Evolutionary conservation across 2,329 filamentous ascomycete species (phyloP).

Genomic region (Rhynchosporium agropyri): DNA sequence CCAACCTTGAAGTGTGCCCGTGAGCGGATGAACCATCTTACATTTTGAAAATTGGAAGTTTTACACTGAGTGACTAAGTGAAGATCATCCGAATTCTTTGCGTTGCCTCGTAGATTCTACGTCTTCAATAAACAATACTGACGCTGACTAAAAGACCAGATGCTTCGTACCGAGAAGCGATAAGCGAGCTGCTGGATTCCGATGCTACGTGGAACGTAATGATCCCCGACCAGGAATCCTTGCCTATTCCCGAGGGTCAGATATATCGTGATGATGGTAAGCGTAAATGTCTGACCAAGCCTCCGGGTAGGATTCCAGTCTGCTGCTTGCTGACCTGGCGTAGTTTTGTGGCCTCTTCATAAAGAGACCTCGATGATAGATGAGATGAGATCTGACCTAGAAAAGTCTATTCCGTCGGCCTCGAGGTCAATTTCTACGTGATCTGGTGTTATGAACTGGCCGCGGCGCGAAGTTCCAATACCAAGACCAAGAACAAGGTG

Average conservation of each 20-base stretch:
- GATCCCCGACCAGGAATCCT: constrained; percentile 94
- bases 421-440: too few relatives aligned
- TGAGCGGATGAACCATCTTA: too few relatives aligned
- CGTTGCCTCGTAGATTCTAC: not conserved
- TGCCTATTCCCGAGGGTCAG: constrained; percentile 80
- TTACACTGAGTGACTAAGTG: not conserved
- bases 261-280: constrained; percentile 93
- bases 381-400: not conserved
- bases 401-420: too few relatives aligned
- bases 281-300: constrained; percentile 39
- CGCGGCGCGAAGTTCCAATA: not conserved
- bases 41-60: constrained; percentile 65
- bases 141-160: not conserved
- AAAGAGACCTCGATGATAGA: not conserved
- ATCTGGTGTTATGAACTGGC: not conserved
- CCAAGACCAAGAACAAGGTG: not conserved
- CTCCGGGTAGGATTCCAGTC: constrained; percentile 6
- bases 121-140: not conserved
- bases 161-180: constrained; percentile 67
- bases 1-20: too few relatives aligned
- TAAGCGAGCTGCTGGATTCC: constrained; percentile 82
- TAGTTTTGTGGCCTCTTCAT: not conserved
- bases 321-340: constrained; percentile 6
- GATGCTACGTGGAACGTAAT: constrained; percentile 95
- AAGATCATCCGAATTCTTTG: not conserved